Conservation (phyloP, 225 moss, liverwort and hornwort genomes). For the Pseudoscleropodium purum region DNA sequence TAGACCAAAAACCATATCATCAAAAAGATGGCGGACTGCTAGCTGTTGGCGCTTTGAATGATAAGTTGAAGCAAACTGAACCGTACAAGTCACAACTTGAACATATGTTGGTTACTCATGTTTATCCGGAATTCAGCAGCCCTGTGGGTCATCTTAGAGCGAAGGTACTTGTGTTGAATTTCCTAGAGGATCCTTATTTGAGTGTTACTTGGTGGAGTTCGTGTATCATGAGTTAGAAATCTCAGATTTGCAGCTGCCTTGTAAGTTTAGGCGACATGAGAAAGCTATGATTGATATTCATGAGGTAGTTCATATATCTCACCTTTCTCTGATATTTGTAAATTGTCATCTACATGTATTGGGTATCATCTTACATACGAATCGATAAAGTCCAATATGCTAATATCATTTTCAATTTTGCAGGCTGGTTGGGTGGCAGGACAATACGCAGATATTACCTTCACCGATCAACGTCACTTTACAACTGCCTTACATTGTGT, state of each 20-base stretch:
- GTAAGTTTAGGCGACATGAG: neutral
- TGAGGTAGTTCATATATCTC: neutral
- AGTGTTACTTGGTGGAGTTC: neutral
- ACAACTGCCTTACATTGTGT: conserved; percentile 90
- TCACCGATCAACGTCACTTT: conserved; percentile 82
- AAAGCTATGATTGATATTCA: neutral
- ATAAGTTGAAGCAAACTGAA: conserved; percentile 93
- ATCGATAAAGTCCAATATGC: neutral
- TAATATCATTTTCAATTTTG: conserved; percentile 1
- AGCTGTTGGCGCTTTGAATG: conserved; percentile 94
- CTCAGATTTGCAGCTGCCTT: neutral
- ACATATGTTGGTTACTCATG: conserved; percentile 92
- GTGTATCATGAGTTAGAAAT: neutral
- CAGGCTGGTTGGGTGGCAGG: conserved; percentile 99
- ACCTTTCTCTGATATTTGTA: neutral
- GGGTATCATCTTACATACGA: neutral
- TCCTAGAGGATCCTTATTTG: neutral
- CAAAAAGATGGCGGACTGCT: conserved; percentile 96
- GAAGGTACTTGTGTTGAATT: conserved; percentile 41
- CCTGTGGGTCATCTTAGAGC: conserved; percentile 93
- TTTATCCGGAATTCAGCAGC: conserved; percentile 96
- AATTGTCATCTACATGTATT: neutral
- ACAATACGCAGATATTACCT: conserved; percentile 87
- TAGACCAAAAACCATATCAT: conserved; percentile 68
- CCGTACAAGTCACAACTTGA: conserved; percentile 95